Percentiles rank a stretch among this genome's conserved stretches.
These are phyloP conservation scores for Globisporangium heterothallicum DNA, from an alignment of 352 stramenopile species.

Conservation along the genomic window DNA sequence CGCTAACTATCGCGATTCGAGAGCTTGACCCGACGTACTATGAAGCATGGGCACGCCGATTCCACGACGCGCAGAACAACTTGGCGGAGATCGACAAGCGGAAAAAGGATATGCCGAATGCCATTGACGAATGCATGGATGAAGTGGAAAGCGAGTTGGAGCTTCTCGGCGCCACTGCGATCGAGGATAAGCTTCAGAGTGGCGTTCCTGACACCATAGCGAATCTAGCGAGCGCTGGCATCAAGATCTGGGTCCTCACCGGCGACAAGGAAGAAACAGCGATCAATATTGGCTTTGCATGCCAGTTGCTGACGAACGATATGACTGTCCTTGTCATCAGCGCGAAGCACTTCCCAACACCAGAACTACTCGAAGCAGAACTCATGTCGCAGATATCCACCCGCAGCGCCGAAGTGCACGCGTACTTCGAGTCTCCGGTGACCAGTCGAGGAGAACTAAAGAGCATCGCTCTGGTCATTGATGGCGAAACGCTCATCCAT, in stretches of 20 bases:
- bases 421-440: conserved; percentile 41
- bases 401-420: conserved; percentile 37
- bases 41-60: conserved; percentile 45
- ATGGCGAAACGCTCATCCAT: conserved; percentile 68
- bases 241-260: conserved; percentile 94
- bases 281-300: conserved; percentile 93
- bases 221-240: conserved; percentile 75
- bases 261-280: conserved; percentile 94
- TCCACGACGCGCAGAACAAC: conserved; percentile 65
- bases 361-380: conserved; percentile 42
- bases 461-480: conserved; percentile 72
- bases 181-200: conserved; percentile 92
- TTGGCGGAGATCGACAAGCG: conserved; percentile 74
- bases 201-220: conserved; percentile 87
- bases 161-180: conserved; percentile 88
- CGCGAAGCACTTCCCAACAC: conserved; percentile 40
- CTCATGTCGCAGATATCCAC: conserved; percentile 37
- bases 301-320: conserved; percentile 79
- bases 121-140: conserved; percentile 73
- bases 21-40: conserved; percentile 56
- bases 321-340: conserved; percentile 77
- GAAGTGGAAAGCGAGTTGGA: conserved; percentile 80
- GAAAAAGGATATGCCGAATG: conserved; percentile 68
- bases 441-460: conserved; percentile 37
- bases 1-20: conserved; percentile 73